Evolutionary conservation across 257 asterid genomes (phyloP).

Genomic region (Phtheirospermum japonicum): DNA sequence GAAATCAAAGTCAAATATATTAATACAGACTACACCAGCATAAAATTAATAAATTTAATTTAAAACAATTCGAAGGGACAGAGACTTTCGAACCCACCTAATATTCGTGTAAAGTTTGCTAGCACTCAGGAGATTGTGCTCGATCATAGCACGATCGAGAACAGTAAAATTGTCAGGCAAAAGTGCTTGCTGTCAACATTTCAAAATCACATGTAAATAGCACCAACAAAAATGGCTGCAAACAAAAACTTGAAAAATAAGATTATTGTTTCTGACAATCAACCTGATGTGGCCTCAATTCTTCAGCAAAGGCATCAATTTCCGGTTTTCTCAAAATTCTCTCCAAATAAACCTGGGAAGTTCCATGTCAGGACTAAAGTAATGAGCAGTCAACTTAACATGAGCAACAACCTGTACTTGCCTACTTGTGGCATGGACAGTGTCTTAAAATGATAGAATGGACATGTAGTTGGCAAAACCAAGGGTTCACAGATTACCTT

Average conservation of each 20-base stretch:
- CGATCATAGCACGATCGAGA: slow-evolving; percentile 98
- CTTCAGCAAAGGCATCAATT: slow-evolving; percentile 97
- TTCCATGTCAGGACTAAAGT: slow-evolving; percentile 23
- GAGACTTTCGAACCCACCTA: slow-evolving; percentile 45
- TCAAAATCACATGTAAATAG: slow-evolving; percentile 19
- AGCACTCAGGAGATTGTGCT: slow-evolving; percentile 95
- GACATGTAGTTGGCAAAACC: slow-evolving; percentile 14
- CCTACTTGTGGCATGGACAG: slow-evolving; percentile 7
- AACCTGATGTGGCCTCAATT: slow-evolving; percentile 98
- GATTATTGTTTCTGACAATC: slow-evolving; percentile 5
- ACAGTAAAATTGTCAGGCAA: slow-evolving; percentile 93
- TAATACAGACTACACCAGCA: slow-evolving; percentile 16
- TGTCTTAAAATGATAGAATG: slow-evolving; percentile 16
- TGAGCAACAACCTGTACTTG: slow-evolving; percentile 9
- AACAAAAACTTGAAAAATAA: slow-evolving; percentile 20
- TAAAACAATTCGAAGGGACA: slow-evolving; percentile 15
- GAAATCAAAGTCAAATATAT: slow-evolving; percentile 22
- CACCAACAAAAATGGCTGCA: slow-evolving; percentile 6
- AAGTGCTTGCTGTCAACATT: slow-evolving; percentile 70
- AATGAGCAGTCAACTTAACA: slow-evolving; percentile 15
- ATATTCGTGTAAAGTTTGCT: slow-evolving; percentile 96
- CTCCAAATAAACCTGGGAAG: slow-evolving; percentile 86
- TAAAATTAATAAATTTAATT: slow-evolving; percentile 2
- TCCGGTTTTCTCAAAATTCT: slow-evolving; percentile 95
- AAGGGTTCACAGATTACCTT: slow-evolving; percentile 55